Base-by-base conservation (phyloP, 352 stramenopile genomes). In the Blastocystis sp. region DNA sequence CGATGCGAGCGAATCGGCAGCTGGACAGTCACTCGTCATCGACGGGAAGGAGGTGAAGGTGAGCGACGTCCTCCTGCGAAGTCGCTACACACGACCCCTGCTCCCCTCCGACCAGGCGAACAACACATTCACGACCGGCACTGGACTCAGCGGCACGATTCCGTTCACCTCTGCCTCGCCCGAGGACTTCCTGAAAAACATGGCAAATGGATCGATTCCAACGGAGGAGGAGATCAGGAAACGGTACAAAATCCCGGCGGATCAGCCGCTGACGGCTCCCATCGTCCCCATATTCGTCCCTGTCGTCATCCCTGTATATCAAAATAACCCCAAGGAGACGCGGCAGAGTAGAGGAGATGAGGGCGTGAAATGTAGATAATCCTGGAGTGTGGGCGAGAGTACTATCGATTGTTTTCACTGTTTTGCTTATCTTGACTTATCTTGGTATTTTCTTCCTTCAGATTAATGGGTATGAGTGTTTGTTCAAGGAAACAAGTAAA, bases 211-310 rank as follows among this genome's bases (percentile, higher is more conserved):
- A 2, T 18, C 15, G 23, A 47, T 41, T 8, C 63, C 15, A 41
- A 23, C n/a, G 23, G 63, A 75, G n/a, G 18, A 41, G 15, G 45
- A 18, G 23, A 41, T 75, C 34, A 13, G 63, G 63, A 41, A 75
- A 41, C 18, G 13, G 1, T 6, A 41, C 63, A 20, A 11, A 41
- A 75, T 20, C n/a, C n/a, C 18, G 45, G 37, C 18, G 45, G 63
- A 13, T 18, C 45, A 23, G 37, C 45, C 3, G 26, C 7, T n/a
- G 29, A 53, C 23, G 37, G 45, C 50, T 47, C 15, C n/a, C 11
- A 54, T 84, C 37, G 54, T 84, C 3, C 73, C 73, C 4, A 68
- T 84, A 26, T 84, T 66, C 39, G 53, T 84, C 3, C 73, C 73
- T 8, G 73, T 84, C 15, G 50, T 84, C 2, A 55, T 84, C 23